A percentile compares a stretch with the other conserved stretches of the same genome.
Conservation (phyloP, 129 eudicot species). For the Heracleum sosnowskyi region DNA sequence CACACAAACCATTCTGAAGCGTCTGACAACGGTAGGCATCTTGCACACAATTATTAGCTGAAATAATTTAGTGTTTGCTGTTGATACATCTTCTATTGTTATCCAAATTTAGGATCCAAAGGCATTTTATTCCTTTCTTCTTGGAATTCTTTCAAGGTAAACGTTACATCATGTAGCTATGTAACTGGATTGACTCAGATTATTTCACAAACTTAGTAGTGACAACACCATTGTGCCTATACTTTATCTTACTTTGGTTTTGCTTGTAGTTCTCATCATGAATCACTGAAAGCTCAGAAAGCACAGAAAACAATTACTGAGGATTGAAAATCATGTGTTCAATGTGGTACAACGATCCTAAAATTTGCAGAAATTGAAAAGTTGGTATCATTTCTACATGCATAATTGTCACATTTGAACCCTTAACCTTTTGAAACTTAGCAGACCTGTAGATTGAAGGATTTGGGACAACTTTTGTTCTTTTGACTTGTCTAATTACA, state of each 20-base stretch:
- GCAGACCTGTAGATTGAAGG: too few species aligned
- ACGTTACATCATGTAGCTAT: conserved; percentile 6
- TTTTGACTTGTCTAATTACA: too few species aligned
- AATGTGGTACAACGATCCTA: too few species aligned
- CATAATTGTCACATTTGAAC: too few species aligned
- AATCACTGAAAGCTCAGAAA: conserved; percentile 89
- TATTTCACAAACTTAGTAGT: not conserved
- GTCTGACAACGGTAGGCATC: conserved; percentile 67
- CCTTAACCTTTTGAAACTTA: too few species aligned
- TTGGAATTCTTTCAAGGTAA: conserved; percentile 85
- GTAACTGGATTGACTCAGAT: not conserved
- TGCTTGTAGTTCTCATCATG: conserved; percentile 78
- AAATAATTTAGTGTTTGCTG: not conserved
- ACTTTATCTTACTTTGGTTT: conserved; percentile 9
- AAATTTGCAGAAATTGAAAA: too few species aligned
- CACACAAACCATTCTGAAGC: conserved; percentile 84
- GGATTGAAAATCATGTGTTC: too few species aligned
- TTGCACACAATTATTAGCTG: not conserved
- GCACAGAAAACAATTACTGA: conserved; percentile 92
- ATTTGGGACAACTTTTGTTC: too few species aligned
- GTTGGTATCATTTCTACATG: too few species aligned
- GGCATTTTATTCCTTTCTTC: conserved; percentile 78
- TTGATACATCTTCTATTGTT: conserved; percentile 5
- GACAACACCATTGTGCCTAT: conserved; percentile 4
- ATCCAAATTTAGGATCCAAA: conserved; percentile 51